Percentiles rank a stretch among this genome's conserved stretches.
phyloP scores from a whole-genome alignment of 345 rosid species.

The Acer campestre region DNA sequence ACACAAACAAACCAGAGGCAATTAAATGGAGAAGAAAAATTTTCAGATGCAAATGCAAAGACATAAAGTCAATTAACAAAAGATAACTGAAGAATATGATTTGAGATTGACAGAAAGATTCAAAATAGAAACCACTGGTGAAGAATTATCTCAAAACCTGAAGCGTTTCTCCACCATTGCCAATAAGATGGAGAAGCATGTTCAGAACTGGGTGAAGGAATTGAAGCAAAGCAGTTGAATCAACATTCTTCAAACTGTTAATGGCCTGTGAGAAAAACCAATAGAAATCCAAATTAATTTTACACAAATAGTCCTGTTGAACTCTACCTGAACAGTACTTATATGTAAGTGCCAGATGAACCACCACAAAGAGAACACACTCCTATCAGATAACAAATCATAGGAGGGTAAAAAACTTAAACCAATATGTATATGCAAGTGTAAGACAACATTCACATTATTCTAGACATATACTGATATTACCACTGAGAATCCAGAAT shows the following conservation, averaged over 20 bases:
- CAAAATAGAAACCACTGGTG: neutral
- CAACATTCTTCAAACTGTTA: conserved; percentile 97
- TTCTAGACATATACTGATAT: neutral
- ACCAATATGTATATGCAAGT: neutral
- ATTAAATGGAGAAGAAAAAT: conserved; percentile 5
- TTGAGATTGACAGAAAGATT: neutral
- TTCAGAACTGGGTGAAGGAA: conserved; percentile 95
- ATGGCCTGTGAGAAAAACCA: conserved; percentile 67
- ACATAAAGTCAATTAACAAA: conserved; percentile 1
- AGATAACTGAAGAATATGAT: neutral
- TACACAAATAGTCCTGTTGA: neutral
- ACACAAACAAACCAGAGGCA: conserved; percentile 12
- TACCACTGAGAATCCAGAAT: too few relatives aligned
- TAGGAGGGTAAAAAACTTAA: too few relatives aligned
- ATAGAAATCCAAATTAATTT: conserved; percentile 8
- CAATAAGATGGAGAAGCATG: conserved; percentile 98
- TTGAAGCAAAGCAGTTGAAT: conserved; percentile 96
- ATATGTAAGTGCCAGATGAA: neutral
- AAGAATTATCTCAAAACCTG: conserved; percentile 59
- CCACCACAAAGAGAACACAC: neutral
- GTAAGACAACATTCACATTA: conserved; percentile 5
- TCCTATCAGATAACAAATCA: neutral
- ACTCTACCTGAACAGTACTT: neutral
- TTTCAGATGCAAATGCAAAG: conserved; percentile 8
- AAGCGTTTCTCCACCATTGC: conserved; percentile 99